Evolutionary conservation across 208 protist species (phyloP), one percentile per base, ranked within the genome.

Genomic region (Trypanosoma melophagium): DNA sequence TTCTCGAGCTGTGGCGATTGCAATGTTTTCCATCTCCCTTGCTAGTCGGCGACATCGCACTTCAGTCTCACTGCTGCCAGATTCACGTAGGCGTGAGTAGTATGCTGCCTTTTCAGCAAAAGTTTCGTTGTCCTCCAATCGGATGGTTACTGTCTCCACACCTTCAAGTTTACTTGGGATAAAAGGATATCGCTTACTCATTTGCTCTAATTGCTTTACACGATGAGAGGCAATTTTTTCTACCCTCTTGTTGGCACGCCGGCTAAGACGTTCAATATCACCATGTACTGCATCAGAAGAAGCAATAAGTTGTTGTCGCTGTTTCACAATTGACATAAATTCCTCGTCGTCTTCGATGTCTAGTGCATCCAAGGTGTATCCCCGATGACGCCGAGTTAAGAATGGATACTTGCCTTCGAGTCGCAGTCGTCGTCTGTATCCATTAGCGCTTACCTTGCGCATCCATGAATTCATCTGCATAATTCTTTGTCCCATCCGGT

Each of bases 331-430:
- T 40, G 52, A 44, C 42, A 68, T 57, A 52, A 63, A 89, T 41
- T 60, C 56, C 3, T 58, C 69, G 60, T 83, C 81, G 0, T 73
- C 77, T 12, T 71, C 68, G 14, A 87, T 60, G 13, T 51, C 40
- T 17, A 91, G 77, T 17, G 77, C 68, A 41, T 71, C 58, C 3
- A 91, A 49, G 51, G 77, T 81, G 24, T 84, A 66, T 4, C 82
- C 81, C 2, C 63, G 21, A 67, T 88, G 79, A 40, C 85, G 79
- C 0, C 57, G 56, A 2, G 44, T 22, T 38, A 91, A 50, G 71
- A 87, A 91, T 10, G 79, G 75, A 55, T 81, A 83, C n/a, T 45
- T 65, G 16, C 68, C 67, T 71, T 91, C 85, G 0, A 68, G 21
- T 10, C 65, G 68, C 9, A 79, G 50, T 50, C 81, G 81, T 14